Evolutionary conservation across 192 early-diverging fungal genomes (phyloP).

Genomic region (Gonapodya sp.): DNA sequence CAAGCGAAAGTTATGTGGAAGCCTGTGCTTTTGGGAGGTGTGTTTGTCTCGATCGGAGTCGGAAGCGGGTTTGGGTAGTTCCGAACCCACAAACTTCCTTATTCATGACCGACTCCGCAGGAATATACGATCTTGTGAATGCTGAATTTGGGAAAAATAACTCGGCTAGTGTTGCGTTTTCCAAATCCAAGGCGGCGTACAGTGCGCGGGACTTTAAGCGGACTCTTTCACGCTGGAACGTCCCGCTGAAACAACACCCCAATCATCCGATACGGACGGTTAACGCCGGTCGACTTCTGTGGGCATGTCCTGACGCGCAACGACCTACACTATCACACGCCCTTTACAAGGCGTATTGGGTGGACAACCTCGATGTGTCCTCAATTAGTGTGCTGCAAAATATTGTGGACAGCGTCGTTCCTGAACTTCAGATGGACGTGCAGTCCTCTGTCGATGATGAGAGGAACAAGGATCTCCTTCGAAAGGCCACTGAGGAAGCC

Average conservation of each 20-base stretch:
- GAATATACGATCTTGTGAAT: not conserved
- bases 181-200: not conserved
- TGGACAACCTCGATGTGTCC: conserved; percentile 8
- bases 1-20: not conserved
- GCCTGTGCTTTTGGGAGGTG: not conserved
- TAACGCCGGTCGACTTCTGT: not conserved
- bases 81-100: no score
- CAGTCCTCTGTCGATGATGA: not conserved
- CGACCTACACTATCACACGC: not conserved
- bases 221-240: not conserved
- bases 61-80: not conserved
- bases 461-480: conserved; percentile 1
- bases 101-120: not conserved
- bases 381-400: not conserved
- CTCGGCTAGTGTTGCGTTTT: not conserved
- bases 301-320: not conserved
- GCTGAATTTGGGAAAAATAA: not conserved
- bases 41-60: not conserved
- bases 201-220: not conserved
- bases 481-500: not conserved
- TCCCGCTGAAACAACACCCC: not conserved
- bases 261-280: not conserved
- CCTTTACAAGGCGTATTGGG: conserved; percentile 9
- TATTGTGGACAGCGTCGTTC: not conserved
- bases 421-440: not conserved